A percentile compares a stretch with the other conserved stretches of the same genome.
phyloP scores from a whole-genome alignment of 106 monocot species.

The Acorus calamus region DNA sequence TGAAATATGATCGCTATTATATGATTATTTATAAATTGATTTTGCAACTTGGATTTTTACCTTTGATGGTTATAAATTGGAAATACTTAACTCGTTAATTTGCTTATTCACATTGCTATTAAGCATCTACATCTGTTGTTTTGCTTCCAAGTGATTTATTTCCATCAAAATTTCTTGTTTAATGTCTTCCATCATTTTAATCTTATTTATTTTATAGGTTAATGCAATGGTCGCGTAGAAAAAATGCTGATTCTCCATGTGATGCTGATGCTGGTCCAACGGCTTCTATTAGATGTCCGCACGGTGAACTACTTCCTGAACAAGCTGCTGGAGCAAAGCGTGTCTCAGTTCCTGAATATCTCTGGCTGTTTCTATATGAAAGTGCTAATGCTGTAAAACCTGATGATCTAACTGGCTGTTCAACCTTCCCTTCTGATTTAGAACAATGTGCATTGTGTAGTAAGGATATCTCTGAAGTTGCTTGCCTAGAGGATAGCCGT shows the following conservation, averaged over 20 bases:
- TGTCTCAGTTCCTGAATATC: constrained; percentile 52
- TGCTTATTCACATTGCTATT: too few species aligned
- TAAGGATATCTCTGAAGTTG: constrained; percentile 53
- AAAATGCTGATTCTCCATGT: constrained; percentile 59
- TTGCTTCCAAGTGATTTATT: not conserved
- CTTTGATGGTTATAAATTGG: too few species aligned
- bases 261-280: constrained; percentile 86
- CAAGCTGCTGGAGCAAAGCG: constrained; percentile 82
- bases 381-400: constrained; percentile 29
- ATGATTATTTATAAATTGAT: too few species aligned
- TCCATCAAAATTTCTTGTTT: not conserved
- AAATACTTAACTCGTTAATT: too few species aligned
- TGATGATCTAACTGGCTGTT: constrained; percentile 36
- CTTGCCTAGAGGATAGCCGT: constrained; percentile 58
- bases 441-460: constrained; percentile 59
- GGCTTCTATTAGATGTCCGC: constrained; percentile 67
- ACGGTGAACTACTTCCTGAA: constrained; percentile 80
- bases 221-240: constrained; percentile 76
- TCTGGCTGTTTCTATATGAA: constrained; percentile 86
- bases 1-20: too few species aligned
- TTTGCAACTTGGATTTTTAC: too few species aligned
- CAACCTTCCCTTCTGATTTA: constrained; percentile 52
- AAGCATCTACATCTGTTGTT: too few species aligned
- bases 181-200: not conserved
- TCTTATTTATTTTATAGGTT: constrained; percentile 37